Conservation (phyloP, 371 early-diverging fungal species). For the Apophysomyces elegans region DNA sequence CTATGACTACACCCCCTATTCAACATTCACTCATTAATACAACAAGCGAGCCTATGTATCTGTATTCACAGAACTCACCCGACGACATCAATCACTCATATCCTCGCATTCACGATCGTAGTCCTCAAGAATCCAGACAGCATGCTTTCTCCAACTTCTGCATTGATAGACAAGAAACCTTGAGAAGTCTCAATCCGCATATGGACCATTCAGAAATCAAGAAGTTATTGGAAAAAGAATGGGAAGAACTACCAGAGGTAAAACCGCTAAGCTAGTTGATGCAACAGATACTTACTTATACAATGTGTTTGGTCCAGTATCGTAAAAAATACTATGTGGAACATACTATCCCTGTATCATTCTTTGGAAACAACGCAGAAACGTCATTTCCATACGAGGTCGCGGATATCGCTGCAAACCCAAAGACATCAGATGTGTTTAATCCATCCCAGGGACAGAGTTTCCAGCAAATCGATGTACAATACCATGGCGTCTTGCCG, state of each 20-base stretch:
- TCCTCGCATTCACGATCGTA: neutral
- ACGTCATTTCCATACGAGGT: neutral
- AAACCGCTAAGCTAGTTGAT: neutral
- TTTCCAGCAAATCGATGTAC: neutral
- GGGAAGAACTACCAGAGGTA: constrained; percentile 19
- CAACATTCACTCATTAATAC: constrained; percentile 5
- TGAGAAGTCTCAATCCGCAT: constrained; percentile 9
- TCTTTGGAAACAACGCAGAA: constrained; percentile 1
- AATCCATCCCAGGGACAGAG: neutral
- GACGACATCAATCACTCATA: neutral
- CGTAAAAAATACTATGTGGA: constrained; percentile 1
- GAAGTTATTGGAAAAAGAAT: constrained; percentile 14
- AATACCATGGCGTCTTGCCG: neutral
- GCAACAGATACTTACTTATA: neutral
- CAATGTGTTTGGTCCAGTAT: neutral
- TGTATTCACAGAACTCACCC: neutral
- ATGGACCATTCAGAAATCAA: constrained; percentile 20
- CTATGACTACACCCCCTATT: neutral
- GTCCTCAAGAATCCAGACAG: neutral
- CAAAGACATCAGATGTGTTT: too few relatives aligned
- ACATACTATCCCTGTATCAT: constrained; percentile 11
- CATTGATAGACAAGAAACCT: constrained; percentile 5
- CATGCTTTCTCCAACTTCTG: constrained; percentile 18
- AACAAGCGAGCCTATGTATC: neutral
- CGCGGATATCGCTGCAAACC: neutral